Base-by-base conservation (phyloP, 176 grass and related monocot genomes). In the Carex kokanica region DNA sequence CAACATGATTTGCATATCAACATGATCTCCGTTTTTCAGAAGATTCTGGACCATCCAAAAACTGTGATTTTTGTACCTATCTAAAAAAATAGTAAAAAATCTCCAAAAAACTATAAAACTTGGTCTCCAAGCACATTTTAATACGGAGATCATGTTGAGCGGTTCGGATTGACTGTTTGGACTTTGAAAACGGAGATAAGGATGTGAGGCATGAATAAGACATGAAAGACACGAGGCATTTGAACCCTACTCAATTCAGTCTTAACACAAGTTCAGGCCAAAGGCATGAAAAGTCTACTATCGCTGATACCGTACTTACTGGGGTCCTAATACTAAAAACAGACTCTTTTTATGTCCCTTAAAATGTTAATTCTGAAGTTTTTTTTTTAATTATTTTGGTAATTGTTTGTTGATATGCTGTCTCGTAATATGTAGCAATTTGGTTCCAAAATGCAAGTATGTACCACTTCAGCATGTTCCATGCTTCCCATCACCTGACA, bases 381-480 rank as follows among this genome's bases (percentile, higher is more conserved):
- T 21, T 54, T 54, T 31, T 14, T 47, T 74, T 47, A n/a, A 20
- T 74, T 29, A 31, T 75, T 71, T 75, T 75, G 13, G 12, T 75
- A 21, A 17, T 47, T 45, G 20, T 13, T 25, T 54, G 47, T 54
- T 54, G 15, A 67, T 0, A 0, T 67, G 29, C 45, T 83, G 25
- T 82, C 79, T 52, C 32, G 60, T 64, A 24, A 66, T 2, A 72
- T 65, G 7, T 31, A 99, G 96, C 41, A 67, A 90, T 99, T 67
- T 99, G 96, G 96, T 99, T 99, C 82, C 96, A 95, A 88, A 99
- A 95, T 90, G 56, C 41, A 11, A 99, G 93, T 74, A 90, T 93
- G n/a, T 95, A 99, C 49, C 93, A 99, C 86, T 92, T 93, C 53
- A 99, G 96, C 79, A 92, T 99, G 96, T 95, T 99, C 80, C 96